Percentiles rank a stretch among this genome's conserved stretches.
Evolutionary conservation across 805 yeast genomes (phyloP).

Genomic region (Wickerhamiella galacta): DNA sequence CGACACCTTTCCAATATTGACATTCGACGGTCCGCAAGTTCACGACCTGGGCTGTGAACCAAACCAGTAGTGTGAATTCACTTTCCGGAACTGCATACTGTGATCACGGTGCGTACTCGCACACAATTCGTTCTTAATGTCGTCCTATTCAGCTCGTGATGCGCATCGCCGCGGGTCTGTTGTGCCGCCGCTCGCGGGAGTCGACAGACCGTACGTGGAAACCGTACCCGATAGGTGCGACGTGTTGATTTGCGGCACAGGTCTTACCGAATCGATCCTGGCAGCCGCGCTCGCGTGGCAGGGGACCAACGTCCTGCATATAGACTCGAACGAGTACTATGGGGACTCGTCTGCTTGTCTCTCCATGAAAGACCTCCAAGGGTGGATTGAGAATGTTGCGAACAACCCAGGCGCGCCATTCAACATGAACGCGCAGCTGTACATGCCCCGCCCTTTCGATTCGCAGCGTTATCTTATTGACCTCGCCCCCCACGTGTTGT

Average conservation of each 20-base stretch:
- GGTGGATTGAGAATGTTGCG: conserved; percentile 65
- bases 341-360: conserved; percentile 82
- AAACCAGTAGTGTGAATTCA: no score
- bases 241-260: conserved; percentile 85
- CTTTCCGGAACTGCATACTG: no score
- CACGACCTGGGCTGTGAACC: no score
- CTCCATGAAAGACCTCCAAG: conserved; percentile 65
- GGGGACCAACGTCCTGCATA: conserved; percentile 86
- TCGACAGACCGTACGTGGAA: conserved; percentile 20
- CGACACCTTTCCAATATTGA: no score
- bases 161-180: conserved; percentile 24
- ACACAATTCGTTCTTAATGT: conserved; percentile 17
- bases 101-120: not conserved
- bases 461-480: conserved; percentile 54
- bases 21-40: no score
- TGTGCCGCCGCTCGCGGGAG: conserved; percentile 25
- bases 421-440: conserved; percentile 55
- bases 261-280: conserved; percentile 67
- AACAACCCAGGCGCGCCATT: conserved; percentile 15
- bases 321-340: conserved; percentile 69
- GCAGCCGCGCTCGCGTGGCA: conserved; percentile 97
- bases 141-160: conserved; percentile 25
- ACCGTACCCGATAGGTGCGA: conserved; percentile 51
- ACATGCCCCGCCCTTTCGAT: conserved; percentile 49
- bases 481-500: conserved; percentile 68